Evolutionary conservation across 352 stramenopile species (phyloP).

Genomic region (Phytophthora idaei): DNA sequence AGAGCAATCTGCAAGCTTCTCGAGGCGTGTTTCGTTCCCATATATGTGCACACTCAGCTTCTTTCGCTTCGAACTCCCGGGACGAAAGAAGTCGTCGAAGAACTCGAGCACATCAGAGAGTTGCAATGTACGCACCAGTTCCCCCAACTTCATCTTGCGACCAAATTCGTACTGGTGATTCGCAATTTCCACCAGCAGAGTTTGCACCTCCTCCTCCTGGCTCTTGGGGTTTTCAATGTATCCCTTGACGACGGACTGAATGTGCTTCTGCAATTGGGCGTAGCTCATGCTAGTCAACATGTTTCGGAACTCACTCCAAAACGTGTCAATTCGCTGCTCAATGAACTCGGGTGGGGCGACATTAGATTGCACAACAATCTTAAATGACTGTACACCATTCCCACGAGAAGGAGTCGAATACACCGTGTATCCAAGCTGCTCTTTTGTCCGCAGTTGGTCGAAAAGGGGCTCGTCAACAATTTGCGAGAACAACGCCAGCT

Average conservation of each 20-base stretch:
- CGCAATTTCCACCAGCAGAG: conserved; percentile 66
- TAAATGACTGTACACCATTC: conserved; percentile 65
- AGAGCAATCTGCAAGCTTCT: conserved; percentile 23
- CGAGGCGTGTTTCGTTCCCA: conserved; percentile 42
- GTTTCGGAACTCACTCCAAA: conserved; percentile 50
- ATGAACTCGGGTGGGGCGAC: conserved; percentile 67
- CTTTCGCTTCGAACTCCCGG: conserved; percentile 31
- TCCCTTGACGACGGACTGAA: conserved; percentile 65
- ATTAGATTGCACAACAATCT: conserved; percentile 81
- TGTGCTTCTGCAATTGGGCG: conserved; percentile 53
- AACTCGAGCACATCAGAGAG: conserved; percentile 65
- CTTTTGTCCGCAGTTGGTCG: conserved; percentile 63
- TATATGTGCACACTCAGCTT: conserved; percentile 71
- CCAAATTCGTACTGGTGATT: conserved; percentile 80
- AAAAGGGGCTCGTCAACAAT: conserved; percentile 68
- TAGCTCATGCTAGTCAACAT: conserved; percentile 36
- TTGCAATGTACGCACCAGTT: conserved; percentile 49
- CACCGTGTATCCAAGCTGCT: conserved; percentile 76
- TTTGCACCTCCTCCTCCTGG: conserved; percentile 63
- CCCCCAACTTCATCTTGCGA: conserved; percentile 43
- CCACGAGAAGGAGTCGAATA: conserved; percentile 56
- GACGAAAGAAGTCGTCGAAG: conserved; percentile 63
- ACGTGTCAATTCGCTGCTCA: conserved; percentile 72
- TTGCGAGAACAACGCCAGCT: conserved; percentile 60
- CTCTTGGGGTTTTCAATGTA: conserved; percentile 78